phyloP scores from a whole-genome alignment of 108 stramenopile species.

The Fragilaria radians region DNA sequence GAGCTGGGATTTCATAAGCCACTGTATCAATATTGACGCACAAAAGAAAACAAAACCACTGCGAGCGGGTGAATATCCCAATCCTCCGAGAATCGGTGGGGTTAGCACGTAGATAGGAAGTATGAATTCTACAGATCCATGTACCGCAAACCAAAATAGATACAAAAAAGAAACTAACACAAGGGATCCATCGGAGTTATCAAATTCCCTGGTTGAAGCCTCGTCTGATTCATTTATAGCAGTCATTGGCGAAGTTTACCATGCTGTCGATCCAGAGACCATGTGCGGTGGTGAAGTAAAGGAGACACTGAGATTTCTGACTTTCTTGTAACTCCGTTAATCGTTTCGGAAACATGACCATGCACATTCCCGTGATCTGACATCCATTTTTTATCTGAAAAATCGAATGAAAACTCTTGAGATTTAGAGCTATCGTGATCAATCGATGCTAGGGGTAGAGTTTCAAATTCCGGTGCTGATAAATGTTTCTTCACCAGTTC shows the following conservation, averaged over 20 bases:
- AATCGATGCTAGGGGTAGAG: neutral
- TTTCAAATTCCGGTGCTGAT: neutral
- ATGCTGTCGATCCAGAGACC: neutral
- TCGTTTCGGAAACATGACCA: neutral
- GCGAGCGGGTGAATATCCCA: constrained; percentile 1
- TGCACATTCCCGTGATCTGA: neutral
- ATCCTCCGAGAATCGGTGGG: constrained; percentile 3
- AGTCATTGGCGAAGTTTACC: neutral
- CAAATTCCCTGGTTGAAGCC: neutral
- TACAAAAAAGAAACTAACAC: constrained; percentile 1
- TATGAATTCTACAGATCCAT: constrained; percentile 5
- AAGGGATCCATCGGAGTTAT: neutral
- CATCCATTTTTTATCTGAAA: neutral
- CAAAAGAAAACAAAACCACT: constrained; percentile 4
- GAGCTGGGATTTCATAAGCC: constrained; percentile 3
- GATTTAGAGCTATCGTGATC: neutral
- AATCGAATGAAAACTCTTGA: neutral
- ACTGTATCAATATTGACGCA: constrained; percentile 4
- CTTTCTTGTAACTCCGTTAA: neutral
- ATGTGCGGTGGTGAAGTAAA: neutral
- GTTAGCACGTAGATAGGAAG: constrained; percentile 3
- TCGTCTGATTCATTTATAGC: neutral
- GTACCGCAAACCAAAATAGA: constrained; percentile 7
- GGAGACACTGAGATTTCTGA: constrained; percentile 1
- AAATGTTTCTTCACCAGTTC: neutral